Conservation (phyloP, 768 basidiomycete species). For the Suillus brevipes region DNA sequence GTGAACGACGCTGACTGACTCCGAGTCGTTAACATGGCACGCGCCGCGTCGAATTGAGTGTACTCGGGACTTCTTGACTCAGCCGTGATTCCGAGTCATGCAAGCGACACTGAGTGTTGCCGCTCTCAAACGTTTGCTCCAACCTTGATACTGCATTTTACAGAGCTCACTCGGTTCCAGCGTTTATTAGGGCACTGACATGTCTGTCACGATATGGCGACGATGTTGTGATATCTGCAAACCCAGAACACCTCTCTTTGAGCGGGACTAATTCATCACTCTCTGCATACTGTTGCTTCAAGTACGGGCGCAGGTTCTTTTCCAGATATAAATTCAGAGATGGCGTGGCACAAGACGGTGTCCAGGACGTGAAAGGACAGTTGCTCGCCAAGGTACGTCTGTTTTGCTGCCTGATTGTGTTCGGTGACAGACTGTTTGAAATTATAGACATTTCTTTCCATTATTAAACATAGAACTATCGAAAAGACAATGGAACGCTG, state of each 20-base stretch:
- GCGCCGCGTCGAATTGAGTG: neutral
- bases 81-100: slow-evolving; percentile 46
- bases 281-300: slow-evolving; percentile 81
- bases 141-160: slow-evolving; percentile 11
- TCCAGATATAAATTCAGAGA: slow-evolving; percentile 53
- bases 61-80: neutral
- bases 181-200: slow-evolving; percentile 69
- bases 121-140: slow-evolving; percentile 47
- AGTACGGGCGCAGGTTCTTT: slow-evolving; percentile 68
- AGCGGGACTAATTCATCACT: slow-evolving; percentile 79
- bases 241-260: slow-evolving; percentile 57
- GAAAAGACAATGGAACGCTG: slow-evolving; percentile 80
- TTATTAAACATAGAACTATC: slow-evolving; percentile 69
- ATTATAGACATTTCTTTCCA: slow-evolving; percentile 63
- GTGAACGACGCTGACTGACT: neutral
- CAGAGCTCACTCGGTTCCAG: slow-evolving; percentile 41
- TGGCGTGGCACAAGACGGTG: slow-evolving; percentile 28
- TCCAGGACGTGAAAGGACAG: slow-evolving; percentile 62
- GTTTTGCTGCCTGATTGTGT: neutral
- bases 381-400: slow-evolving; percentile 62
- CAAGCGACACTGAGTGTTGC: slow-evolving; percentile 65
- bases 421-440: slow-evolving; percentile 1
- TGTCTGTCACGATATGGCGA: slow-evolving; percentile 85
- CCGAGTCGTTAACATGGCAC: neutral
- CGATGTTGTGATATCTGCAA: slow-evolving; percentile 70